Conservation (phyloP, 2,329 filamentous ascomycete genomes). For the Aspergillus quadricinctus region DNA sequence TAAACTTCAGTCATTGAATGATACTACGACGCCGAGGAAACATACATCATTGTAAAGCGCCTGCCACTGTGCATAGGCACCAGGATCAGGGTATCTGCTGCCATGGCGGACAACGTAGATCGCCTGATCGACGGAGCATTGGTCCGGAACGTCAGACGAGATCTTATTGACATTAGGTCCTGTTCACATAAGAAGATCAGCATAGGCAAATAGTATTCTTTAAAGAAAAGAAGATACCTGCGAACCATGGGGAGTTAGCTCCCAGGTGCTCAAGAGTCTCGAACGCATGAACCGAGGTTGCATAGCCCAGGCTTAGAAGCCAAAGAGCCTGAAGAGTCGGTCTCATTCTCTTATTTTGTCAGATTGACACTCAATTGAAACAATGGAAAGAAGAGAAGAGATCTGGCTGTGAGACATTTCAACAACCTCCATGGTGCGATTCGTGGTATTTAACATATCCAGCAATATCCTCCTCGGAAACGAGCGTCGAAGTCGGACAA, state of each 20-base stretch:
- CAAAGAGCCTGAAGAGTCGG: conserved; percentile 2
- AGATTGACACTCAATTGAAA: background rate
- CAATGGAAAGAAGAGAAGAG: background rate
- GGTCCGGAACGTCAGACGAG: conserved; percentile 50
- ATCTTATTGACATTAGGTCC: conserved; percentile 56
- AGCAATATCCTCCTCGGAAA: background rate
- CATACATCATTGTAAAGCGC: conserved; percentile 25
- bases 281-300: conserved; percentile 5
- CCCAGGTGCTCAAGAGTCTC: conserved; percentile 48
- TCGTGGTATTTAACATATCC: background rate
- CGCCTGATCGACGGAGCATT: conserved; percentile 58
- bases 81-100: conserved; percentile 58
- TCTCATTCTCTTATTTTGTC: conserved; percentile 4
- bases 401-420: background rate
- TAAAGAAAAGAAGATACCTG: conserved; percentile 35
- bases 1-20: background rate
- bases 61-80: conserved; percentile 57
- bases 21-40: background rate
- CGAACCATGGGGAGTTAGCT: conserved; percentile 52
- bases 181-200: conserved; percentile 14
- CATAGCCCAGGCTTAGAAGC: conserved; percentile 7
- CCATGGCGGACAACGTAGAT: conserved; percentile 60
- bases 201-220: background rate
- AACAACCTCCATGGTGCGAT: background rate
- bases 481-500: background rate